Conservation (phyloP, 2,329 filamentous ascomycete species). For the Paecilomyces sp. region DNA sequence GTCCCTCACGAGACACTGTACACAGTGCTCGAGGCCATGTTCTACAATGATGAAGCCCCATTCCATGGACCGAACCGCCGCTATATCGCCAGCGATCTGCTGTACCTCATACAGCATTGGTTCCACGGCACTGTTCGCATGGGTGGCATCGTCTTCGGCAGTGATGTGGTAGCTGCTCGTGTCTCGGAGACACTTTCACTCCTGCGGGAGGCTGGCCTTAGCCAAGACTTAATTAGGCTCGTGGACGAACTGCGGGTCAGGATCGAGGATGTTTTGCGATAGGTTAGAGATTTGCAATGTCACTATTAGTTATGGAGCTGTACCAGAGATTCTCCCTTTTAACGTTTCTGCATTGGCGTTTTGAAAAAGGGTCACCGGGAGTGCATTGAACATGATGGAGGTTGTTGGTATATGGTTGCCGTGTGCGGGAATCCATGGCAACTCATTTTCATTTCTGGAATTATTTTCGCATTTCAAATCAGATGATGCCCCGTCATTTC, state of each 20-base stretch:
- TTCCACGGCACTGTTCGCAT: conserved; percentile 49
- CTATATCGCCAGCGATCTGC: conserved; percentile 53
- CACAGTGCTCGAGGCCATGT: conserved; percentile 57
- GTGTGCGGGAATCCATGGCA: not conserved
- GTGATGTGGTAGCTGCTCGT: conserved; percentile 49
- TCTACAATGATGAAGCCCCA: conserved; percentile 59
- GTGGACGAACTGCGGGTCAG: conserved; percentile 34
- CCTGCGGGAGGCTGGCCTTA: conserved; percentile 38
- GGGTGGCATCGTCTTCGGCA: conserved; percentile 52
- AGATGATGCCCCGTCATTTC: not conserved
- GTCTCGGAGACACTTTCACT: conserved; percentile 39
- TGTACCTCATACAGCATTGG: conserved; percentile 58
- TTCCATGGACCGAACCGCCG: conserved; percentile 54
- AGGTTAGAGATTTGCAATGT: conserved; percentile 5
- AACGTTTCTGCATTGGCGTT: not conserved
- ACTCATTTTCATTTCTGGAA: not conserved
- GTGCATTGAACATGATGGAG: not conserved
- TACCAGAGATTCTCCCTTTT: not conserved
- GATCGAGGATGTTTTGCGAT: conserved; percentile 35
- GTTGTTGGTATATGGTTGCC: not conserved
- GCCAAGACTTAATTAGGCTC: conserved; percentile 29
- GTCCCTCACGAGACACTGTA: conserved; percentile 57
- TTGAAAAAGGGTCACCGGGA: not conserved
- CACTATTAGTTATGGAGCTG: not conserved
- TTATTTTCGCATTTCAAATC: not conserved